Percentiles rank a stretch among this genome's conserved stretches.
phyloP scores from a whole-genome alignment of 1,284 basidiomycete genomes.

The Thecaphora frezii region DNA sequence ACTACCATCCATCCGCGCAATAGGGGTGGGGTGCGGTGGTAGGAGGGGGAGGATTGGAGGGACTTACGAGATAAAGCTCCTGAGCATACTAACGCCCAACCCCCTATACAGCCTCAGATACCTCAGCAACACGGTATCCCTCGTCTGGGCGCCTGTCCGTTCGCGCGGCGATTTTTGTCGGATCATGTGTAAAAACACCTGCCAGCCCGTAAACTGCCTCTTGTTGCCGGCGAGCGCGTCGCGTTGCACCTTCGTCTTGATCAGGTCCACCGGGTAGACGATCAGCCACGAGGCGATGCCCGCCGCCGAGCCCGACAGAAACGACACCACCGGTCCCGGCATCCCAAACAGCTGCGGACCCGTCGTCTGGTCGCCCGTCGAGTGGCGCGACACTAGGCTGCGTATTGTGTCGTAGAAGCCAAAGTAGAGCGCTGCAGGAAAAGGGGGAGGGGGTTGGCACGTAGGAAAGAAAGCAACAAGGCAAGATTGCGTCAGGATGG shows the following conservation, averaged over 20 bases:
- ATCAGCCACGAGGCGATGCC: conserved; percentile 55
- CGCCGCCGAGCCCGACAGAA: conserved; percentile 50
- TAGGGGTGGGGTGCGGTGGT: too few species aligned
- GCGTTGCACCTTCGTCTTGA: conserved; percentile 90
- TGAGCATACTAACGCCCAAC: conserved; percentile 51
- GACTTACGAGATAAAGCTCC: conserved; percentile 53
- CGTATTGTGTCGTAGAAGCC: conserved; percentile 56
- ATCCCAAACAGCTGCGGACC: conserved; percentile 37
- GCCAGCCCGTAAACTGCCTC: conserved; percentile 67
- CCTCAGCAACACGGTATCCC: conserved; percentile 61
- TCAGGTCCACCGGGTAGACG: conserved; percentile 64
- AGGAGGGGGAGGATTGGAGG: too few species aligned
- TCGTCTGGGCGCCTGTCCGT: conserved; percentile 61
- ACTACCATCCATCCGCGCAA: conserved; percentile 1
- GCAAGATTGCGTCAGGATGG: too few species aligned
- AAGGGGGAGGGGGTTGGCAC: too few species aligned
- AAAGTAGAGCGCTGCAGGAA: conserved; percentile 47
- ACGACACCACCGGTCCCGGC: conserved; percentile 51
- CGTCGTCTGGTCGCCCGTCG: conserved; percentile 15
- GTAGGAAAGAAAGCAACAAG: not conserved
- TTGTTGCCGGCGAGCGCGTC: conserved; percentile 76
- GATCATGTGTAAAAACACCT: conserved; percentile 77
- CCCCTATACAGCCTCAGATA: conserved; percentile 55
- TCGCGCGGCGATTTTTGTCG: conserved; percentile 60
- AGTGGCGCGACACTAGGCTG: conserved; percentile 33